Conservation (phyloP, 805 yeast species). For the Gaillardinia entomophila region DNA sequence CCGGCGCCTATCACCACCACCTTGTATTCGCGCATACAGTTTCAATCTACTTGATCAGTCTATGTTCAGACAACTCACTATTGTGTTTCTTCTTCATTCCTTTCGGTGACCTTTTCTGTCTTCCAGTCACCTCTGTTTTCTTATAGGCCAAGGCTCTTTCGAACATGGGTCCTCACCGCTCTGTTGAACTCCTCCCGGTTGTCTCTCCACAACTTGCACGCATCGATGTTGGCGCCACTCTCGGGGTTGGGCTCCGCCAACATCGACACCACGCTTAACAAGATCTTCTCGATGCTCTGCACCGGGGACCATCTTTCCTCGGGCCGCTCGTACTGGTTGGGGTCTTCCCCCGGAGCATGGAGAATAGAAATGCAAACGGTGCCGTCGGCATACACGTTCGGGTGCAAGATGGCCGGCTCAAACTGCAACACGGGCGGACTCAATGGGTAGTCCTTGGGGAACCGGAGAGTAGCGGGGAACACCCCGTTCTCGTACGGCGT, state of each 20-base stretch:
- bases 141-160: slow-evolving; percentile 64
- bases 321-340: slow-evolving; percentile 89
- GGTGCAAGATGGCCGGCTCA: slow-evolving; percentile 82
- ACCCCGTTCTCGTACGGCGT: slow-evolving; percentile 85
- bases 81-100: not conserved
- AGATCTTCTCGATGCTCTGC: slow-evolving; percentile 94
- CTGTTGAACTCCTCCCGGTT: slow-evolving; percentile 61
- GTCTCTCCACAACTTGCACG: slow-evolving; percentile 87
- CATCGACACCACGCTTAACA: slow-evolving; percentile 91
- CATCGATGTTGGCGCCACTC: slow-evolving; percentile 85
- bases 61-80: not conserved
- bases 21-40: no score
- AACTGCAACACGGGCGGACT: slow-evolving; percentile 74
- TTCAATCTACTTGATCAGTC: not conserved
- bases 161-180: slow-evolving; percentile 62
- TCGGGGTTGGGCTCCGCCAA: slow-evolving; percentile 95
- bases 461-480: slow-evolving; percentile 68
- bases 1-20: slow-evolving; percentile 20
- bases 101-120: no score
- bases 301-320: slow-evolving; percentile 98
- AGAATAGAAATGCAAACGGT: slow-evolving; percentile 92
- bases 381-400: slow-evolving; percentile 91
- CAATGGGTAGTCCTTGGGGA: slow-evolving; percentile 78
- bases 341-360: slow-evolving; percentile 97
- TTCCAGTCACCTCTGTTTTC: no score